Evolutionary conservation across 75 land plant species (phyloP), one percentile per base, ranked within the genome.

Genomic region (Isoetes taiwanensis): DNA sequence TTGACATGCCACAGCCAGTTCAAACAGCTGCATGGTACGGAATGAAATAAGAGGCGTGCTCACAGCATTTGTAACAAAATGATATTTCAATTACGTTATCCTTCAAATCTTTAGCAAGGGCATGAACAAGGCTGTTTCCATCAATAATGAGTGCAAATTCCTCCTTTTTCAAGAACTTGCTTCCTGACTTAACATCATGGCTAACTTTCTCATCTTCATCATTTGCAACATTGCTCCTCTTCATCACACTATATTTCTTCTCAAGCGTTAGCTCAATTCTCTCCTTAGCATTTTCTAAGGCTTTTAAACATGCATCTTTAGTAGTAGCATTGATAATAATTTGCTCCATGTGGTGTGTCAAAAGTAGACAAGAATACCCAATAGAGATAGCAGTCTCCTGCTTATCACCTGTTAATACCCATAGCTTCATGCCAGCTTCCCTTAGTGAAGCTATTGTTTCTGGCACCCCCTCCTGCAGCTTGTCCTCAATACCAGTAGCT

Each of bases 371-470:
- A 40, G 96, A 89, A 53, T 75, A 74, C 39, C 77, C 96, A 43
- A 89, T 89, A 14, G 86, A 81, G 33, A 86, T 76, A 11, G 93
- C 93, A 11, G 93, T 86, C 60, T 86, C 93, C 43, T 86, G 93
- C 71, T 86, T 86, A 58, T 86, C 93, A 37, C 93, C 93, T 32
- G 93, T 86, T 33, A 86, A 67, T 42, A 86, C 84, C 93, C 88
- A 86, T 29, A 86, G 84, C 43, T 83, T 83, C 30, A 86, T 78
- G 32, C 93, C 89, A 1, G 93, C 87, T 54, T 85, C 75, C 20
- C 90, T 62, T 12, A 89, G 79, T 28, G 82, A 66, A 23, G 83
- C 85, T 57, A 89, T 89, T 32, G 96, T 68, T 67, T 89, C 96
- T 34, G 96, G 96, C 16, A 89, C 96, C 34, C 96, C 90, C 32